Conservation (phyloP, 495 filamentous ascomycete genomes). For the Saxophila tyrrhenica region DNA sequence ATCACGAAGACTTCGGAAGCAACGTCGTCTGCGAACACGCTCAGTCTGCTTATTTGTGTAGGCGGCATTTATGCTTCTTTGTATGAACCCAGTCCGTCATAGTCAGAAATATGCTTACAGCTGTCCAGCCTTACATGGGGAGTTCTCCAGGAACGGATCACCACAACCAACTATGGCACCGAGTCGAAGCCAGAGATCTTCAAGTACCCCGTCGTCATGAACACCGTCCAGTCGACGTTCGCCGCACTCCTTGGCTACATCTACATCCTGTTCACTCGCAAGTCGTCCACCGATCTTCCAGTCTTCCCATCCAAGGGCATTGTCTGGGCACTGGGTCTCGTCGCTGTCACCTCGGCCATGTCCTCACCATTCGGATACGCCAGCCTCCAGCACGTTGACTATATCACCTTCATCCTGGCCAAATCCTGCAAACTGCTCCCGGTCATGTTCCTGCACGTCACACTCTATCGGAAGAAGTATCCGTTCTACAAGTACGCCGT, state of each 20-base stretch:
- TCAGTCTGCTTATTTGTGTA: slow-evolving; percentile 68
- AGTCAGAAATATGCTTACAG: too few species aligned
- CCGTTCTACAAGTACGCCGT: slow-evolving; percentile 96
- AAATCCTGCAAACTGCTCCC: slow-evolving; percentile 96
- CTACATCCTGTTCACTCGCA: slow-evolving; percentile 57
- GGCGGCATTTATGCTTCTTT: slow-evolving; percentile 93
- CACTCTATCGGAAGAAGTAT: slow-evolving; percentile 79
- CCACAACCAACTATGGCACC: slow-evolving; percentile 76
- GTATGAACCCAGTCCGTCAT: too few species aligned
- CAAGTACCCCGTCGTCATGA: slow-evolving; percentile 85
- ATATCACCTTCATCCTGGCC: slow-evolving; percentile 95
- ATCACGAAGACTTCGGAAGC: slow-evolving; percentile 2
- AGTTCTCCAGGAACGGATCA: slow-evolving; percentile 92
- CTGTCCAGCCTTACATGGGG: slow-evolving; percentile 89
- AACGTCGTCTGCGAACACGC: slow-evolving; percentile 1
- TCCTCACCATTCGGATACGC: slow-evolving; percentile 94
- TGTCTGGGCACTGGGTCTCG: slow-evolving; percentile 66
- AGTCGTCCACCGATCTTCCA: slow-evolving; percentile 39
- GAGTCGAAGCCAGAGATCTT: slow-evolving; percentile 52
- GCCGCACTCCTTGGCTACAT: slow-evolving; percentile 67
- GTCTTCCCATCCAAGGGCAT: slow-evolving; percentile 69
- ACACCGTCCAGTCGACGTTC: slow-evolving; percentile 89
- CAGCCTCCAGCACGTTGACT: slow-evolving; percentile 87
- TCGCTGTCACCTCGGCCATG: slow-evolving; percentile 76
- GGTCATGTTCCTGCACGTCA: slow-evolving; percentile 93